Conservation (phyloP, 176 grass and related monocot species). For the Rhipidocladum racemiflorum region DNA sequence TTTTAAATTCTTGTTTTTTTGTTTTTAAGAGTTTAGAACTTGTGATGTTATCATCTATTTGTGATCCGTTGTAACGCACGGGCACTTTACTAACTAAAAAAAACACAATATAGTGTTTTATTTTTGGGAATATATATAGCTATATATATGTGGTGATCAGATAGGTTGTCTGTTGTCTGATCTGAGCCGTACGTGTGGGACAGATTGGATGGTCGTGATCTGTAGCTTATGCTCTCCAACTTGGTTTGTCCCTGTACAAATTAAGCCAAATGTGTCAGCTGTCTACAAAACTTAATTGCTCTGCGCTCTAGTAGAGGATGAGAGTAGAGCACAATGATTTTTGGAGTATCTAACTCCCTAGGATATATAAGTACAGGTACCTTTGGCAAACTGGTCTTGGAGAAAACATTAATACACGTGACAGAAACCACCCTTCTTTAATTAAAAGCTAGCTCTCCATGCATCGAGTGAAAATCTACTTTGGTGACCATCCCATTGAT, state of each 20-base stretch:
- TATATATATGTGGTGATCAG: not conserved
- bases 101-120: not conserved
- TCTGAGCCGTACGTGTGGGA: not conserved
- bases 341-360: constrained; percentile 2
- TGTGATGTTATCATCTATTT: too few species aligned
- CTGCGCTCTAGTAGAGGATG: not conserved
- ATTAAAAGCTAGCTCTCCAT: constrained; percentile 4
- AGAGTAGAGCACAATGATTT: not conserved
- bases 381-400: not conserved
- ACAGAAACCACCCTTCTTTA: constrained; percentile 39
- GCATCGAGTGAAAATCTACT: constrained; percentile 33
- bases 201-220: not conserved
- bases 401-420: constrained; percentile 33
- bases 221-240: not conserved
- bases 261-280: constrained; percentile 17
- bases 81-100: too few species aligned
- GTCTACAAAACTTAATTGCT: not conserved
- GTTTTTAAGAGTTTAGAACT: too few species aligned
- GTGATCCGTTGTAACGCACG: too few species aligned
- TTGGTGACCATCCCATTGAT: constrained; percentile 40
- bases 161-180: not conserved
- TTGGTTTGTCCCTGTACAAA: not conserved
- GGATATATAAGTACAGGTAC: not conserved
- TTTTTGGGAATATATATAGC: not conserved
- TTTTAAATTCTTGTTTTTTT: too few species aligned